Conservation (phyloP, 306 rosid genomes). For the Cucurbita moschata region DNA sequence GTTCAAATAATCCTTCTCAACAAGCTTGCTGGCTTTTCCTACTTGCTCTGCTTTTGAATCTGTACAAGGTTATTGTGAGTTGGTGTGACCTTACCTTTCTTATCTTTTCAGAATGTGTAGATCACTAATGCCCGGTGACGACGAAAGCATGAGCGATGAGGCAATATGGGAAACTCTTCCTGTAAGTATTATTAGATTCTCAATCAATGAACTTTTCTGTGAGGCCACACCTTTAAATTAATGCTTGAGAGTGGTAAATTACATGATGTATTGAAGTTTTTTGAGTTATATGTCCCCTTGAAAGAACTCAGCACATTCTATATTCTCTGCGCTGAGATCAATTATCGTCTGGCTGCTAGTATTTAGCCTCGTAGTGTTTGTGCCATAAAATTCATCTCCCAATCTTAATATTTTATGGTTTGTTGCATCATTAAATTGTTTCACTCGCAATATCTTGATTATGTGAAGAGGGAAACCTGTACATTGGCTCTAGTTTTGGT, state of each 20-base stretch:
- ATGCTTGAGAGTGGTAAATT: not conserved
- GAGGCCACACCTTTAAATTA: not conserved
- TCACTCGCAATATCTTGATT: not conserved
- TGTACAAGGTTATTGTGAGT: not conserved
- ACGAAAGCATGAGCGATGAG: conserved; percentile 76
- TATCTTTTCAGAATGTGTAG: conserved; percentile 69
- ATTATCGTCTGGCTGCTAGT: not conserved
- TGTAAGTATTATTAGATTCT: conserved; percentile 31
- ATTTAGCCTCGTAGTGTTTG: not conserved
- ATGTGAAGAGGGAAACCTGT: not conserved
- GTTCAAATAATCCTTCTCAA: not conserved
- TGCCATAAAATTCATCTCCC: not conserved
- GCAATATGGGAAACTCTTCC: conserved; percentile 97
- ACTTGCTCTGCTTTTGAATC: conserved; percentile 6
- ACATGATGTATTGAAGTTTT: not conserved
- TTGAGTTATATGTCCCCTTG: not conserved
- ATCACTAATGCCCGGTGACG: conserved; percentile 96
- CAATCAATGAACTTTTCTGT: conserved; percentile 5
- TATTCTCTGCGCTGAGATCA: not conserved
- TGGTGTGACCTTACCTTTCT: not conserved
- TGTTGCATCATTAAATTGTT: not conserved
- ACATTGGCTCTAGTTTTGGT: not conserved
- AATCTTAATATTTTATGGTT: not conserved
- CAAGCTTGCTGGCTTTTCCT: not conserved
- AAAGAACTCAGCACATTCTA: not conserved